Evolutionary conservation across 208 protist genomes (phyloP).

Genomic region (Acanthamoeba sp.): DNA sequence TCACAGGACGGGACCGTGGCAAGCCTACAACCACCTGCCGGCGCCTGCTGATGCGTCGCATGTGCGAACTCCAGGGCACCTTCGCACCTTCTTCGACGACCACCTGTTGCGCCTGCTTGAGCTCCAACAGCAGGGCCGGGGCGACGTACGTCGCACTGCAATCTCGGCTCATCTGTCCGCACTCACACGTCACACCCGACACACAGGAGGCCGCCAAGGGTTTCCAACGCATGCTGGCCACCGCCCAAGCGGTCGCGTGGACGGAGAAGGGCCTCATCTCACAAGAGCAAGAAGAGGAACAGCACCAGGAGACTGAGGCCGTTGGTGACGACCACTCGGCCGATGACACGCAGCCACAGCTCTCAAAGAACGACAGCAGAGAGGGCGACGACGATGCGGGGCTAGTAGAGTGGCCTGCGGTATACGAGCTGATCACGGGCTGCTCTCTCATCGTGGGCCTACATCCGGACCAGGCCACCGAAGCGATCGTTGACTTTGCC

Average conservation of each 20-base stretch:
- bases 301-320: background rate
- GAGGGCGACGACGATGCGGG: background rate
- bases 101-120: background rate
- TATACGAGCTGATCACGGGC: background rate
- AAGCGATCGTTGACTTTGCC: conserved; percentile 66
- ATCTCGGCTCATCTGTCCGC: background rate
- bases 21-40: conserved; percentile 14
- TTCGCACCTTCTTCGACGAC: conserved; percentile 38
- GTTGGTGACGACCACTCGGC: background rate
- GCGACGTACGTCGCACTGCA: background rate
- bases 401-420: background rate
- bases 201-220: background rate
- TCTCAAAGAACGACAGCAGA: background rate
- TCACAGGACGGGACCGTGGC: conserved; percentile 19
- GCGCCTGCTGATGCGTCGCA: background rate
- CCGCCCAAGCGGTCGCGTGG: background rate
- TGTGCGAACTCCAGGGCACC: conserved; percentile 2
- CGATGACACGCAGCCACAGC: no score
- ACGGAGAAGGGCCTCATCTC: conserved; percentile 51
- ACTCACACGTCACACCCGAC: background rate
- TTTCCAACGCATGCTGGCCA: background rate
- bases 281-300: background rate
- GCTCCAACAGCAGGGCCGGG: background rate
- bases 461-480: conserved; percentile 54
- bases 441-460: conserved; percentile 58